Base-by-base conservation (phyloP, 2,329 filamentous ascomycete genomes). In the Fusarium transvaalense region DNA sequence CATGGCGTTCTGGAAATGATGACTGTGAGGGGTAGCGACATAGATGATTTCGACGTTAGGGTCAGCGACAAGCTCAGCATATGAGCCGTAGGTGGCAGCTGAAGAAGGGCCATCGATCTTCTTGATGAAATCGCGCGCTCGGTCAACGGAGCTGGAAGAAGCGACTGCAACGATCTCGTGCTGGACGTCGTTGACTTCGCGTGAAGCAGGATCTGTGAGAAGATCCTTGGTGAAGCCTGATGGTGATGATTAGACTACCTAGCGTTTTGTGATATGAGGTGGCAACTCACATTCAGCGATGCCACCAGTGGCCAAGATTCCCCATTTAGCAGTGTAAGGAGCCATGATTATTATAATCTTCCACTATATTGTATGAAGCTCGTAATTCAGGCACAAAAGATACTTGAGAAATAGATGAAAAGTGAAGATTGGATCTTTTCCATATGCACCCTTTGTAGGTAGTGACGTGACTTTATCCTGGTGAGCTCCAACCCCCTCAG, bases 1-100 rank as follows among this genome's bases (percentile, higher is more conserved):
- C 88, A 94, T 92, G 68, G 89, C 87, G 80, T 97, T 95, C 78
- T 97, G 93, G 82, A 94, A 97, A 82, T 97, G 94, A 79, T 97
- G 94, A 73, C 92, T 94, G 82, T 97, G 94, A 17, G 94, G 94
- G 6, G 94, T 97, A 25, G 93, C 93, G 57, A 97, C 88, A 79
- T 97, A 97, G 80, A 97, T 81, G 72, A 97, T 92, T 78, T 97
- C 92, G 70, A 97, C 87, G 73, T 92, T 86, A 9, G 90, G 82
- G 77, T 97, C 92, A 51, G 87, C 86, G 27, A 95, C 93, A 29
- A 97, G 86, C 77, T 94, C 92, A 65, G 89, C 85, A 80, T 97
- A 97, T 13, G 90, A 92, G 61, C 91, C 92, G 76, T 97, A 97
- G 12, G 90, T 85, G 72, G 88, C 88, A 59, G 91, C 90, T 10